Percentiles rank a stretch among this genome's conserved stretches.
These are phyloP conservation scores for Boletus rubropictus DNA, from an alignment of 768 basidiomycete species.

Conservation along the genomic window DNA sequence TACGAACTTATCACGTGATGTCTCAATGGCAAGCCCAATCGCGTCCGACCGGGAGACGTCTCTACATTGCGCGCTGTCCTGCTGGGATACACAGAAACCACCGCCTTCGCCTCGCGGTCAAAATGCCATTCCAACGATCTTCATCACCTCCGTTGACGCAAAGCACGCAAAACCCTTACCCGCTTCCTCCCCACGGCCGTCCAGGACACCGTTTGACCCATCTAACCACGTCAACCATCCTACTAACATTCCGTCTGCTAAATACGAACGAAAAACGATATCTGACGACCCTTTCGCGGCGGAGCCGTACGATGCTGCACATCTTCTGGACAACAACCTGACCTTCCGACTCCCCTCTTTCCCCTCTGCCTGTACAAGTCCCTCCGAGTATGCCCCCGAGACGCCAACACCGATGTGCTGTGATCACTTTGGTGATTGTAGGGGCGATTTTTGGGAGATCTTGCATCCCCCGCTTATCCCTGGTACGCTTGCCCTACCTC, in stretches of 20 bases:
- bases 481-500: conserved; percentile 17
- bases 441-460: conserved; percentile 22
- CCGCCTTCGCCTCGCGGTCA: not conserved
- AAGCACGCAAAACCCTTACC: conserved; percentile 21
- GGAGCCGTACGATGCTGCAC: not conserved
- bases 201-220: conserved; percentile 11
- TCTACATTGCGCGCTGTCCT: not conserved
- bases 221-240: conserved; percentile 6
- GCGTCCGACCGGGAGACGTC: not conserved
- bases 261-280: not conserved
- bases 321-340: not conserved
- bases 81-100: not conserved
- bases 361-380: not conserved
- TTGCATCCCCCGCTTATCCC: conserved; percentile 22
- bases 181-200: conserved; percentile 5
- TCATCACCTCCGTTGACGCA: conserved; percentile 24
- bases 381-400: conserved; percentile 10
- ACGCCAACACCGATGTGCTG: conserved; percentile 27
- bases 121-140: conserved; percentile 16
- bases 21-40: not conserved
- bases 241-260: conserved; percentile 1
- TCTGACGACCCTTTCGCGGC: conserved; percentile 17
- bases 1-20: not conserved
- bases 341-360: conserved; percentile 15
- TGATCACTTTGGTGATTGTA: conserved; percentile 20